Percentiles rank a stretch among this genome's conserved stretches.
phyloP scores from a whole-genome alignment of 768 basidiomycete genomes.

The Kwoniella mangroviensis region DNA sequence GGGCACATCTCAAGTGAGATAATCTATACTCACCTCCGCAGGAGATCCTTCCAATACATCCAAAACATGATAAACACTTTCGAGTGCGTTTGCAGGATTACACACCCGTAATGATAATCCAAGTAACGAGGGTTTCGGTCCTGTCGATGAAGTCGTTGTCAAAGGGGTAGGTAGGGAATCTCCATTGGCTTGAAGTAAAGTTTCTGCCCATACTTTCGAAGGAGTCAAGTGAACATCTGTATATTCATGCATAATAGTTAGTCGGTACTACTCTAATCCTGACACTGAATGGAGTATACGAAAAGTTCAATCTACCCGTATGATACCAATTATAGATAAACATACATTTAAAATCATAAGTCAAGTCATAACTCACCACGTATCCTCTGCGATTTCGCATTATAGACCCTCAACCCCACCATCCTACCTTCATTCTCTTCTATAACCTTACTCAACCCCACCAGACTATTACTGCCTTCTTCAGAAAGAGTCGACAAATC shows the following conservation, averaged over 20 bases:
- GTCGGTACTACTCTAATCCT: too few species aligned
- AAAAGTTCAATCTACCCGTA: too few species aligned
- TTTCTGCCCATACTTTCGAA: conserved; percentile 73
- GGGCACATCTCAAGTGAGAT: too few species aligned
- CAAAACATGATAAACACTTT: conserved; percentile 97
- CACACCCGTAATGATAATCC: conserved; percentile 94
- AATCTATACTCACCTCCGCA: conserved; percentile 69
- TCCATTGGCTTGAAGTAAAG: conserved; percentile 58
- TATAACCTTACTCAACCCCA: conserved; percentile 45
- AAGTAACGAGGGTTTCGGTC: conserved; percentile 79
- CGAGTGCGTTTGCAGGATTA: conserved; percentile 81
- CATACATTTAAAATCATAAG: background rate
- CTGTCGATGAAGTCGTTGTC: conserved; percentile 37
- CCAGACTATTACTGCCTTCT: conserved; percentile 14
- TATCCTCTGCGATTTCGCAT: conserved; percentile 54
- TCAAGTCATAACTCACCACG: conserved; percentile 42
- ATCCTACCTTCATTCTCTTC: conserved; percentile 51
- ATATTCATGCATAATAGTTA: background rate
- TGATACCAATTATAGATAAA: too few species aligned
- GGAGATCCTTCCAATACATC: conserved; percentile 96
- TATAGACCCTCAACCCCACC: conserved; percentile 53
- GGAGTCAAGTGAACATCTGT: conserved; percentile 83
- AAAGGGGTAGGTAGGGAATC: conserved; percentile 58
- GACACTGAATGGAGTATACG: too few species aligned
- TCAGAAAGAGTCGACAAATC: conserved; percentile 4